Evolutionary conservation across 768 basidiomycete species (phyloP), one percentile per base, ranked within the genome.

Genomic region (Boletus pseudo-olivaceus): DNA sequence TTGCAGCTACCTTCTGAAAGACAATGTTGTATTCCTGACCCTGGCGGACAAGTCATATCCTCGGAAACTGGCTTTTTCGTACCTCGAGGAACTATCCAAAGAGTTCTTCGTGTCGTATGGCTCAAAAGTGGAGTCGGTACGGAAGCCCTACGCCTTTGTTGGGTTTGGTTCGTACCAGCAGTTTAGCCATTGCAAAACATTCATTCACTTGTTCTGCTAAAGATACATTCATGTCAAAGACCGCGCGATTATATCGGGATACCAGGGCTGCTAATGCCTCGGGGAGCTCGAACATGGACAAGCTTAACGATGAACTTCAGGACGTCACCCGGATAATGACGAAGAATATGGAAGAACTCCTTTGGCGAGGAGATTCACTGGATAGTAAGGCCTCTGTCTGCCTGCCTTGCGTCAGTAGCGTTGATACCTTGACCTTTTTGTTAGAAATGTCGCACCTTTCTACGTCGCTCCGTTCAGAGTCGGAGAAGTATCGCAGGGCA

Each of bases 211-310:
- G 47, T 48, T 38, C n/a, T 15, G 15, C 33, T 30, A 47, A 37
- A 98, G 97, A 99, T 67, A 98, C 96, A 0, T 99, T 99, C 74
- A 99, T 99, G 87, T 90, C 90, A 40, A 98, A 97, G 72, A 98
- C 97, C 2, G 90, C 95, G 5, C 84, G 96, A 46, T 78, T 98
- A 41, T 99, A 99, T 72, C 85, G 85, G 60, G 97, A 99, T 71
- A 93, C 95, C 43, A 82, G 95, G 60, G 91, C 92, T 45, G 89
- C 89, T 20, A 83, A 72, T 55, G 85, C 88, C 20, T 79, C 86
- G 20, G 80, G 75, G 19, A 64, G 77, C 52, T 87, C 84, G 12
- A 81, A 82, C 50, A 71, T 99, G 51, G 93, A 94, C 70, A 88
- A 80, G 72, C 77, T 99, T 43, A 98, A 98, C 65, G 94, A 93